Evolutionary conservation across 2,329 filamentous ascomycete genomes (phyloP), one percentile per base, ranked within the genome.

Genomic region (Aureobasidium sp.): DNA sequence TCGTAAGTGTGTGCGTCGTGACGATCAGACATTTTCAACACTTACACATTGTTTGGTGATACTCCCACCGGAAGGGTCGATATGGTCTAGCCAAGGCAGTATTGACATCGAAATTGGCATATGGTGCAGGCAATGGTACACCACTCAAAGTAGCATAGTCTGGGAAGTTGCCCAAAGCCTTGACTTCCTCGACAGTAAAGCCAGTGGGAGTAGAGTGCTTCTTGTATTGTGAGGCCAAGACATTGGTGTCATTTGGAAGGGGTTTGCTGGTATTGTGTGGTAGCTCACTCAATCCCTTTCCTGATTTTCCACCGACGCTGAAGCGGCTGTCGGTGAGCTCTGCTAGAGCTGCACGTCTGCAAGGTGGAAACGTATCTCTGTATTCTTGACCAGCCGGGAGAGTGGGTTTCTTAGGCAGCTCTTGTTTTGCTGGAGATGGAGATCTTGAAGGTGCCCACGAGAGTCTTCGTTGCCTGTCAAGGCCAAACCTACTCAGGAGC

Each of bases 31-130:
- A 6, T 26, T 17, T 26, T 9, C 2, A 5, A n/a, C 3, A 80
- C 87, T 68, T 82, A 93, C 90, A 89, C 91, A 96, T 95, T 0
- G 90, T 95, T 71, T 96, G 91, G 71, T 94, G 89, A 70, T 95
- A 96, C 0, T 81, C 78, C 91, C 91, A 95, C 68, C 91, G 76
- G 47, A 95, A 88, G 0, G 91, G 91, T 44, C 91, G 81, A 71
- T 92, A 95, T 0, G 90, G 90, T 63, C 91, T 80, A 1, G 90
- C 83, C 10, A 81, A 69, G 0, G 90, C 90, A 65, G 79, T 88
- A 15, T 81, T 75, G 61, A 92, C 85, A 65, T 90, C 78, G 70
- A 94, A 94, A 5, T 82, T 78, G 0, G 71, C 68, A 62, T 88
- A 86, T 0, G 87, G 79, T 9, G 77, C 66, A 0, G 91, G 91